Base-by-base conservation (phyloP, 2,329 filamentous ascomycete species). In the Elsinoe arachidis region DNA sequence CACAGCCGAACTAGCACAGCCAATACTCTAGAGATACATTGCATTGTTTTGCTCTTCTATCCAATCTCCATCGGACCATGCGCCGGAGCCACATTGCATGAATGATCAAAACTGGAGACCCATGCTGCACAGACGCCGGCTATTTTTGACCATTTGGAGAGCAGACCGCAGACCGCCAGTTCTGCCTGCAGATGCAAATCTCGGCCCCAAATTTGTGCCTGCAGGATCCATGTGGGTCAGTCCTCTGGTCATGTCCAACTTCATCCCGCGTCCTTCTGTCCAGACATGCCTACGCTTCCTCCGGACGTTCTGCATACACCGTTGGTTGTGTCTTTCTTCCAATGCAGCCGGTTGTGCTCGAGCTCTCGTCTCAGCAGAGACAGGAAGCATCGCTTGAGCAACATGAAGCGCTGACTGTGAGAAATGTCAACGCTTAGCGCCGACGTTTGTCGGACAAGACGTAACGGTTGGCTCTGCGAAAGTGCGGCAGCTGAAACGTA, bases 361-460 rank as follows among this genome's bases (percentile, higher is more conserved):
- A 56, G 54, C 38, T 55, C 17, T 55, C 53, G 53, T 55, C 53
- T 55, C 53, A 41, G 54, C 26, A 46, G 54, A 56, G 43, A 56
- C 54, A 56, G 30, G 39, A 26, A 34, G 33, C 41, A 56, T 56
- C 54, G 54, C 54, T 56, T 56, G 41, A 56, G 54, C 54, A 56
- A 56, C 54, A 55, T 56, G 43, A 56, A 26, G 39, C 54, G 23
- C 41, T 37, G 21, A 12, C 41, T 56, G 54, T 39, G 17, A 19
- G 54, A 46, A 38, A 26, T 35, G 12, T 23, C 41, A 56, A 56
- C 54, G 54, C 43, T 38, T 49, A 56, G 43, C 54, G 54, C 41
- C 54, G 43, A 56, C 54, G 39, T 56, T 56, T 34, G 54, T 56
- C 10, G 30, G 47, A 49, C 54, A 53, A 39, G 33, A 39, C 10